Percentiles rank a stretch among this genome's conserved stretches.
phyloP scores from a whole-genome alignment of 1,139 yeast genomes.

The Candida sojae region DNA sequence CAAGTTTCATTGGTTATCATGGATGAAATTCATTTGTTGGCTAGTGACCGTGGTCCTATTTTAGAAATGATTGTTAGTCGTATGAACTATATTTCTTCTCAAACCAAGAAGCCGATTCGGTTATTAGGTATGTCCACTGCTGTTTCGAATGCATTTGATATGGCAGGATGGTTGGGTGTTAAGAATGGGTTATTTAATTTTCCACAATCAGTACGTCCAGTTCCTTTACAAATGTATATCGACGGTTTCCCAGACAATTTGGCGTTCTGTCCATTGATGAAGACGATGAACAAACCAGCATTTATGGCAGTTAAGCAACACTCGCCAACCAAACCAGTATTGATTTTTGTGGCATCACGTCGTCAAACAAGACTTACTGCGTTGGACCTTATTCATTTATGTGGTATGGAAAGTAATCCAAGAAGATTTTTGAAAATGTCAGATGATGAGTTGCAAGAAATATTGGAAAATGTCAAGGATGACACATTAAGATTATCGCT shows the following conservation, averaged over 20 bases:
- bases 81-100: constrained; percentile 86
- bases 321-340: constrained; percentile 88
- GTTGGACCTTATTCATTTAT: constrained; percentile 83
- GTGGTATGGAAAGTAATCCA: constrained; percentile 95
- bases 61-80: constrained; percentile 98
- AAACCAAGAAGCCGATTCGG: constrained; percentile 74
- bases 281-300: constrained; percentile 97
- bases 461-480: constrained; percentile 72
- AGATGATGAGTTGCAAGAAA: constrained; percentile 71
- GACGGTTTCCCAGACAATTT: constrained; percentile 96
- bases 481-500: constrained; percentile 82
- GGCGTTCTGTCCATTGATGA: constrained; percentile 95
- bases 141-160: constrained; percentile 94
- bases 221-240: constrained; percentile 95
- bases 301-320: constrained; percentile 95
- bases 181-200: constrained; percentile 88
- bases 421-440: constrained; percentile 77
- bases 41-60: constrained; percentile 98
- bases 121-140: constrained; percentile 96
- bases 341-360: constrained; percentile 95
- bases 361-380: constrained; percentile 97
- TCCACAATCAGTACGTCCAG: constrained; percentile 96
- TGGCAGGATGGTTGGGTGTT: constrained; percentile 98
- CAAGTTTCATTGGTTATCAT: constrained; percentile 87
- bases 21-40: constrained; percentile 97